Base-by-base conservation (phyloP, 192 early-diverging fungal species). In the Backusella morwellensis region DNA sequence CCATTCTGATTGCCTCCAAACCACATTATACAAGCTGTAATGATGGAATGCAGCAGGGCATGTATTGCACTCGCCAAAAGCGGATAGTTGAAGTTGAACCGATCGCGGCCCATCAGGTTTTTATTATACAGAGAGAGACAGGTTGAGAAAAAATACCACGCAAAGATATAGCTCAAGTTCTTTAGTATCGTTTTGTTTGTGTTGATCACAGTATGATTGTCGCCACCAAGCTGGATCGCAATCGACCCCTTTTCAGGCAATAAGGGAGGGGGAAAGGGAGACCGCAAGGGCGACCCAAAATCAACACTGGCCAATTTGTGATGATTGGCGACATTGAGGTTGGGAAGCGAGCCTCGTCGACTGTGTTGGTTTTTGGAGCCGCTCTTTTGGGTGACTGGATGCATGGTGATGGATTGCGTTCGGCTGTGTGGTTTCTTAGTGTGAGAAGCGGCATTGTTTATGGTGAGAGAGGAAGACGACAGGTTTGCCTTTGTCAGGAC, bases 111-210 rank as follows among this genome's bases (percentile, higher is more conserved):
- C 86, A 96, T 92, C 23, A 96, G 79, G 80, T 90, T 91, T 77
- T 94, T 95, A 84, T 96, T 96, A 87, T 93, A 95, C n/a, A 96
- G 81, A 19, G 89, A 88, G 32, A 96, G 85, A 4, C 86, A 82
- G 0, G 94, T 89, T 17, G 93, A 95, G 54, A 92, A 92, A 26
- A 88, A 85, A 80, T 93, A 96, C 95, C 95, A 96, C 0, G 80
- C 70, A 15, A 78, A 70, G 50, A 91, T 91, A 73, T 87, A 89
- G 2, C 70, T 54, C 26, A 86, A 2, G 40, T 87, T 88, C 23
- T 76, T 75, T n/a, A 74, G 21, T 17, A 77, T 68, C 29, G 67
- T 34, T 15, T 68, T 41, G 11, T 70, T 41, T 4, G 21, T 41
- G 9, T 70, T 70, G 35, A 40, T 68, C 12, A 23, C 17, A n/a